Percentiles rank a stretch among this genome's conserved stretches.
Evolutionary conservation across 805 yeast species (phyloP).

Genomic region (Starmerella tilneyi): DNA sequence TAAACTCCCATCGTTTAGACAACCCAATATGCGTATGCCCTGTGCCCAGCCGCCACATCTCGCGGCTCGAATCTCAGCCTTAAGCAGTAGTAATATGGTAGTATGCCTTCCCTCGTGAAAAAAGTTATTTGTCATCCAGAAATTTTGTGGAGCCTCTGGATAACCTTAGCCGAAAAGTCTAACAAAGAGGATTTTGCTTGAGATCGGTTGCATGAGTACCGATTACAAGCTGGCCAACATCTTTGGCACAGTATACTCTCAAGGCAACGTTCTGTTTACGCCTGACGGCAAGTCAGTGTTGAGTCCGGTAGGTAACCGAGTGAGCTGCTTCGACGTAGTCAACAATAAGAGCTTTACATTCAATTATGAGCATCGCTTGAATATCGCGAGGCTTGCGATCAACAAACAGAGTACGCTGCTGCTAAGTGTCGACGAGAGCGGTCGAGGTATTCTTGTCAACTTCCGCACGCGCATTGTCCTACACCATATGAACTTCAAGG

Average conservation of each 20-base stretch:
- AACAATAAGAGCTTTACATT: constrained; percentile 81
- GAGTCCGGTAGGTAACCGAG: constrained; percentile 91
- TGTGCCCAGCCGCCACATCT: background rate
- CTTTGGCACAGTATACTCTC: constrained; percentile 86
- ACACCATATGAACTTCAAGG: constrained; percentile 90
- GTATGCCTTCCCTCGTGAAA: too few relatives aligned
- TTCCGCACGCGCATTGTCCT: constrained; percentile 71
- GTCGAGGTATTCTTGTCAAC: constrained; percentile 85
- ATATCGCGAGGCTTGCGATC: constrained; percentile 66
- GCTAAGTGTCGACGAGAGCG: constrained; percentile 78
- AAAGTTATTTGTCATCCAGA: constrained; percentile 8
- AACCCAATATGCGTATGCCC: background rate
- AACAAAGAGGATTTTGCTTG: too few relatives aligned
- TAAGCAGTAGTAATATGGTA: too few relatives aligned
- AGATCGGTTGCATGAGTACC: constrained; percentile 23
- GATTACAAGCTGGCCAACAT: constrained; percentile 61
- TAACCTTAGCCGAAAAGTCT: too few relatives aligned
- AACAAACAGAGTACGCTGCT: constrained; percentile 73
- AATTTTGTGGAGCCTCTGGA: background rate
- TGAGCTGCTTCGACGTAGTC: constrained; percentile 74
- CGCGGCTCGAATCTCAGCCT: background rate
- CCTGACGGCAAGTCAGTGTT: constrained; percentile 74
- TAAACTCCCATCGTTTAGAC: background rate
- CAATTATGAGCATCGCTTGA: constrained; percentile 83
- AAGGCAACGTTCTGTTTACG: constrained; percentile 80